phyloP scores from a whole-genome alignment of 2,329 filamentous ascomycete genomes.

The Colletotrichum shisoi region DNA sequence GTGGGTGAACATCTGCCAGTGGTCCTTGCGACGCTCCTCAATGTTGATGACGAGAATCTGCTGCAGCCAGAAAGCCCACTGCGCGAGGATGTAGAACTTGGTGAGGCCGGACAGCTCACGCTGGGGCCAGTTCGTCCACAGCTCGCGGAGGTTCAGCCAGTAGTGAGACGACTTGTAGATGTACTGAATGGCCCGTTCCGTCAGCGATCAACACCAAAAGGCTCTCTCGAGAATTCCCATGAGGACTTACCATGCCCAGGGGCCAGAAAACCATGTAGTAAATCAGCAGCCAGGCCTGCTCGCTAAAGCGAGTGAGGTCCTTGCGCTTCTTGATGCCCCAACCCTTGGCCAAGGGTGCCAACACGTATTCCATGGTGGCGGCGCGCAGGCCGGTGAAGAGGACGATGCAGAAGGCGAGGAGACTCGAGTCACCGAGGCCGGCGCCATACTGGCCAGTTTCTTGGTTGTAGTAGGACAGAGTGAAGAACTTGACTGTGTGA shows the following conservation, averaged over 20 bases:
- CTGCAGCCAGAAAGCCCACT: constrained; percentile 93
- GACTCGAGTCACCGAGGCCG: constrained; percentile 80
- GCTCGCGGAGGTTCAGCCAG: constrained; percentile 75
- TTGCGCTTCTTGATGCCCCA: constrained; percentile 80
- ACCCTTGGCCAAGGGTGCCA: constrained; percentile 77
- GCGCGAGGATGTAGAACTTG: constrained; percentile 89
- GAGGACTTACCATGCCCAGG: constrained; percentile 75
- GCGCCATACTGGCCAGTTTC: constrained; percentile 73
- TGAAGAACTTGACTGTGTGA: constrained; percentile 87
- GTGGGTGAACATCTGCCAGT: constrained; percentile 94
- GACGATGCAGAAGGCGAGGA: constrained; percentile 80
- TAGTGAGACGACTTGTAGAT: constrained; percentile 80
- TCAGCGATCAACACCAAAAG: constrained; percentile 15
- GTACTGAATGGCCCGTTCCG: constrained; percentile 64
- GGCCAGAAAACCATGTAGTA: constrained; percentile 86
- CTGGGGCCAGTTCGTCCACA: constrained; percentile 87
- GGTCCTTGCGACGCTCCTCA: constrained; percentile 91
- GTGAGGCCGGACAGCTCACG: constrained; percentile 76
- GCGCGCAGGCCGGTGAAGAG: constrained; percentile 88
- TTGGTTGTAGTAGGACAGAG: constrained; percentile 81
- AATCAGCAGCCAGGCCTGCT: constrained; percentile 89
- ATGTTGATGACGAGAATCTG: constrained; percentile 94
- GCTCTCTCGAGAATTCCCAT: neutral
- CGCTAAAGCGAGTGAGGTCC: constrained; percentile 81
- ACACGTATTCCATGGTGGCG: constrained; percentile 83